phyloP scores from a whole-genome alignment of 768 basidiomycete species.

The Ramaria sp. region DNA sequence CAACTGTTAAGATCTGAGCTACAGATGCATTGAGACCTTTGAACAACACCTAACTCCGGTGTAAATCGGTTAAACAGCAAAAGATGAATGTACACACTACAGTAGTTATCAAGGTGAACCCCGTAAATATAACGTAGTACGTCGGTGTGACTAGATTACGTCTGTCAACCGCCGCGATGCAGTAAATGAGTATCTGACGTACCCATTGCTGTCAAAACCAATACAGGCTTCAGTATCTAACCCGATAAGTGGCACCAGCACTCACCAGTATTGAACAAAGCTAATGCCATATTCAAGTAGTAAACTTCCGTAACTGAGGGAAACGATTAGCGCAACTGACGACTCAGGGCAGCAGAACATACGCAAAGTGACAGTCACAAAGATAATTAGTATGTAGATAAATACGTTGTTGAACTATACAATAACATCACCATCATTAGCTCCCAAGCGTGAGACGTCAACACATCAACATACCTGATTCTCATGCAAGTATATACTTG shows the following conservation, averaged over 20 bases:
- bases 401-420: slow-evolving; percentile 84
- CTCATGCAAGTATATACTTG: slow-evolving; percentile 50
- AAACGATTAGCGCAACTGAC: not conserved
- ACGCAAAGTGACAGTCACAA: slow-evolving; percentile 77
- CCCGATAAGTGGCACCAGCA: not conserved
- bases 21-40: slow-evolving; percentile 76
- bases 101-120: slow-evolving; percentile 76
- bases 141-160: slow-evolving; percentile 62
- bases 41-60: slow-evolving; percentile 57
- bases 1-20: slow-evolving; percentile 76
- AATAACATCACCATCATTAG: slow-evolving; percentile 3
- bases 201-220: slow-evolving; percentile 48
- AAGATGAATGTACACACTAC: slow-evolving; percentile 38
- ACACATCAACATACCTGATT: slow-evolving; percentile 48
- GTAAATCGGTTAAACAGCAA: not conserved
- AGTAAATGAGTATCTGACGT: slow-evolving; percentile 17
- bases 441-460: not conserved
- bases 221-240: not conserved
- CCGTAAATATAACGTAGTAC: slow-evolving; percentile 60
- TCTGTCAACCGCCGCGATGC: slow-evolving; percentile 5
- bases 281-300: slow-evolving; percentile 92
- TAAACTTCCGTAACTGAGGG: slow-evolving; percentile 76
- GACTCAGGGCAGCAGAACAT: slow-evolving; percentile 20
- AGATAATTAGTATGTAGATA: slow-evolving; percentile 76
- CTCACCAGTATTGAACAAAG: slow-evolving; percentile 85